Percentiles rank a stretch among this genome's conserved stretches.
Evolutionary conservation across 129 eudicot genomes (phyloP).

Genomic region (Helianthus tuberosus): DNA sequence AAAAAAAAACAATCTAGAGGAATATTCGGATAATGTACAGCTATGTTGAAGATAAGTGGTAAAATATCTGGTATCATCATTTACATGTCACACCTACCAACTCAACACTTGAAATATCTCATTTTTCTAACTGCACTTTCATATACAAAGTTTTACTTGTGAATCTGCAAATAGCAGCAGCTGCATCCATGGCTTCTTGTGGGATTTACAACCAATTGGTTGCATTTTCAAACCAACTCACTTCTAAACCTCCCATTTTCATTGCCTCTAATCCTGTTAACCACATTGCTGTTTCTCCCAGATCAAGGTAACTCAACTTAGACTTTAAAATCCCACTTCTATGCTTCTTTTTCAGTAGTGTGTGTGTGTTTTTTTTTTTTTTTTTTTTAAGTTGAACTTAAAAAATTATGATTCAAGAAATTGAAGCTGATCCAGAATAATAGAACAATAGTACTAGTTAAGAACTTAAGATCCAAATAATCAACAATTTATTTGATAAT

Average conservation of each 20-base stretch:
- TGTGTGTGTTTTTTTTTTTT: not conserved
- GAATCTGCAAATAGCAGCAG: slow-evolving; percentile 55
- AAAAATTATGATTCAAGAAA: slow-evolving; percentile 11
- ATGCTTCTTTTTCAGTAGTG: not conserved
- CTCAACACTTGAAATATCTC: slow-evolving; percentile 6
- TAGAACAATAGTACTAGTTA: not conserved
- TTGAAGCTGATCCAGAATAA: not conserved
- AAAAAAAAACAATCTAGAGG: not conserved
- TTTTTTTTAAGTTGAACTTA: not conserved
- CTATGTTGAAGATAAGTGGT: too few relatives aligned
- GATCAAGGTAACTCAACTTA: slow-evolving; percentile 24
- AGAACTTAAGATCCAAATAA: slow-evolving; percentile 17
- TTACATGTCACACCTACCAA: not conserved
- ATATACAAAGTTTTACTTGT: not conserved
- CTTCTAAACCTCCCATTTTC: slow-evolving; percentile 31
- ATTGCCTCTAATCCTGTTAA: slow-evolving; percentile 46
- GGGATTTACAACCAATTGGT: slow-evolving; percentile 38
- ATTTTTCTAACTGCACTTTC: not conserved
- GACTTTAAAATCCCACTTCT: not conserved
- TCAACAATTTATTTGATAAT: not conserved
- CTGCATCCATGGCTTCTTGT: slow-evolving; percentile 73
- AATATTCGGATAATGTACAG: not conserved
- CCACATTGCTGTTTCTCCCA: slow-evolving; percentile 29
- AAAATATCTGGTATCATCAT: not conserved
- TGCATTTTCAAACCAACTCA: slow-evolving; percentile 42